A percentile compares a stretch with the other conserved stretches of the same genome.
Evolutionary conservation across 2,329 filamentous ascomycete species (phyloP).

Genomic region (Cytospora chrysosperma): DNA sequence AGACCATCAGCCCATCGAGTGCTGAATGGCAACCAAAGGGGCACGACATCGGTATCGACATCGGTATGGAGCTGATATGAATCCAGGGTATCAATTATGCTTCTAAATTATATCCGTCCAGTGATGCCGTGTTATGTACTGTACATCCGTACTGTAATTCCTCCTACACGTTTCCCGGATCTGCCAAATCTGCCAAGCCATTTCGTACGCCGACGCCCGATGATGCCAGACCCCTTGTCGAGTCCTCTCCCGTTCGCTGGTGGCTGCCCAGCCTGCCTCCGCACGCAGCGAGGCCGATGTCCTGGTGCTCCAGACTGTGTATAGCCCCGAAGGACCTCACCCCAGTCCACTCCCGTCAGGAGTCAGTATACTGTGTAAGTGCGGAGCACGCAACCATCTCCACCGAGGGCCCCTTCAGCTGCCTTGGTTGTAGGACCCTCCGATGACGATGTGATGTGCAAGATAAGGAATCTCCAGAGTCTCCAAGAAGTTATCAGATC

Average conservation of each 20-base stretch:
- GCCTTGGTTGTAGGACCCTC: background rate
- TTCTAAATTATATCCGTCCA: slow-evolving; percentile 11
- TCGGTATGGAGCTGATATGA: background rate
- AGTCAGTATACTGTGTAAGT: background rate
- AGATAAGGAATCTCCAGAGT: background rate
- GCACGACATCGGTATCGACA: background rate
- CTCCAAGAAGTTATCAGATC: background rate
- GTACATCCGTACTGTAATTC: no score
- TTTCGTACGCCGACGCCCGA: slow-evolving; percentile 13
- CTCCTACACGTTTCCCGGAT: background rate
- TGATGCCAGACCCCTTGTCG: slow-evolving; percentile 16
- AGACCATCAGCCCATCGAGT: background rate
- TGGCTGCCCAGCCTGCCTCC: background rate
- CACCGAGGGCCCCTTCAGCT: slow-evolving; percentile 4
- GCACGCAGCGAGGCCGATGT: background rate
- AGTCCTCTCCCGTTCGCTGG: background rate
- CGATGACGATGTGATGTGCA: background rate
- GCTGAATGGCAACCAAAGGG: background rate
- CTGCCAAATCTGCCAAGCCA: background rate
- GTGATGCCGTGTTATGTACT: background rate
- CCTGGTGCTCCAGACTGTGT: background rate
- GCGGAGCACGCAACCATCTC: slow-evolving; percentile 21
- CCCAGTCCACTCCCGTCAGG: background rate
- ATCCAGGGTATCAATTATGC: slow-evolving; percentile 21
- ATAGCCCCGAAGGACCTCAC: background rate